phyloP scores from a whole-genome alignment of 345 rosid species.

The Bruguiera gymnorhiza region DNA sequence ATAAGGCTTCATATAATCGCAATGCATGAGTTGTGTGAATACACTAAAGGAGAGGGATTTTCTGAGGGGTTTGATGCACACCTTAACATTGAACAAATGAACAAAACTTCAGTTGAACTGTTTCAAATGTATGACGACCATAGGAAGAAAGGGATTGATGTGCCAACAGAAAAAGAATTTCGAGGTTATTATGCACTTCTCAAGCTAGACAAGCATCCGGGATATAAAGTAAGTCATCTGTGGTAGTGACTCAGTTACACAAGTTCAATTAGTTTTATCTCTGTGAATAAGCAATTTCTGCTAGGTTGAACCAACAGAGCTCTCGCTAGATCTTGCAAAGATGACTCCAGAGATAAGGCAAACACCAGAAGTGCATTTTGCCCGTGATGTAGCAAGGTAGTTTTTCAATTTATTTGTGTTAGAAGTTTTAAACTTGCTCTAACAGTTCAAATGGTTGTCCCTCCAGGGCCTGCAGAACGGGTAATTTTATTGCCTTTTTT shows the following conservation, averaged over 20 bases:
- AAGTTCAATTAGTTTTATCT: constrained; percentile 15
- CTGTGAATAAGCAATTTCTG: constrained; percentile 22
- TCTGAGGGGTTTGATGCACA: constrained; percentile 98
- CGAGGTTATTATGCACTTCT: constrained; percentile 99
- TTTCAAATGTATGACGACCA: constrained; percentile 99
- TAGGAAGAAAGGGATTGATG: constrained; percentile 71
- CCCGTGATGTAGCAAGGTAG: constrained; percentile 93
- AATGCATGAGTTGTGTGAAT: constrained; percentile 94
- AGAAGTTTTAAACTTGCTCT: constrained; percentile 29
- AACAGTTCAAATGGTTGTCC: constrained; percentile 29
- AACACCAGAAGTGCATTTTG: constrained; percentile 81
- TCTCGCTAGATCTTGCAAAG: constrained; percentile 95
- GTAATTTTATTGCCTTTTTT: constrained; percentile 83
- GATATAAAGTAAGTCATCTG: constrained; percentile 71
- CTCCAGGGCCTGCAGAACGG: constrained; percentile 86
- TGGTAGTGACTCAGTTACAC: constrained; percentile 15
- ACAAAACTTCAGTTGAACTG: constrained; percentile 92
- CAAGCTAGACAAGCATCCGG: constrained; percentile 99
- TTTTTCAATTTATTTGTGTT: constrained; percentile 15
- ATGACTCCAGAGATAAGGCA: constrained; percentile 96
- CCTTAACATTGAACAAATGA: constrained; percentile 98
- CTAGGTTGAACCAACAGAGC: constrained; percentile 98
- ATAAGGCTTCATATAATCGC: constrained; percentile 94
- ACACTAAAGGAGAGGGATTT: constrained; percentile 93
- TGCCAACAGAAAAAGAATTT: constrained; percentile 82